Conservation (phyloP, 1,284 basidiomycete genomes). For the Ustilago trichophora region DNA sequence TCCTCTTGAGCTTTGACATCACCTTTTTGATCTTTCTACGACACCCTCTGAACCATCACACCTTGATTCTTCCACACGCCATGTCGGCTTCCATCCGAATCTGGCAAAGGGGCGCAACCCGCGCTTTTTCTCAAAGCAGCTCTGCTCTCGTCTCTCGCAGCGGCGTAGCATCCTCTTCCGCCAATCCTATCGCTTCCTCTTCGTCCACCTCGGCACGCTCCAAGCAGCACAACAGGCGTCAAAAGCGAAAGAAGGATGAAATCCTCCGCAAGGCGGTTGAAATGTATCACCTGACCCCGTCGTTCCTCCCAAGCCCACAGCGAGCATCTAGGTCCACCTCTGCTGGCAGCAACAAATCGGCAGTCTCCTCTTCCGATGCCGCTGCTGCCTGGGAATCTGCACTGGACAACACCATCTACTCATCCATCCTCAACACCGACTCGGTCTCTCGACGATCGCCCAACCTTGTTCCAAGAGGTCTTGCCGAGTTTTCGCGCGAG, state of each 20-base stretch:
- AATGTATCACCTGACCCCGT: conserved; percentile 61
- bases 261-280: conserved; percentile 58
- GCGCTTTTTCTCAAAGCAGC: conserved; percentile 27
- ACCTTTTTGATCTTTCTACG: too few species aligned
- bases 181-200: conserved; percentile 29
- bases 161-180: conserved; percentile 17
- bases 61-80: conserved; percentile 20
- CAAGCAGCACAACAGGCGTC: conserved; percentile 24
- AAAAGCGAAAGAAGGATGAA: conserved; percentile 41
- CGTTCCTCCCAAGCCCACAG: conserved; percentile 56
- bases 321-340: conserved; percentile 11
- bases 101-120: conserved; percentile 22
- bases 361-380: not conserved
- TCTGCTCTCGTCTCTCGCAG: conserved; percentile 7
- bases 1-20: too few species aligned
- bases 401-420: conserved; percentile 42
- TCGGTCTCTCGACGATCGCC: conserved; percentile 30
- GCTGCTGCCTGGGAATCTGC: conserved; percentile 23
- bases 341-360: conserved; percentile 2
- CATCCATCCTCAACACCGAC: conserved; percentile 44
- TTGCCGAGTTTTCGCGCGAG: conserved; percentile 35
- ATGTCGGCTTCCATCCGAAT: conserved; percentile 44
- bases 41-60: too few species aligned
- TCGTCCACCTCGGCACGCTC: conserved; percentile 9
- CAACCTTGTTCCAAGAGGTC: conserved; percentile 32